These are phyloP conservation scores for Phytophthora pluvialis DNA, from an alignment of 352 stramenopile species.

Conservation along the genomic window DNA sequence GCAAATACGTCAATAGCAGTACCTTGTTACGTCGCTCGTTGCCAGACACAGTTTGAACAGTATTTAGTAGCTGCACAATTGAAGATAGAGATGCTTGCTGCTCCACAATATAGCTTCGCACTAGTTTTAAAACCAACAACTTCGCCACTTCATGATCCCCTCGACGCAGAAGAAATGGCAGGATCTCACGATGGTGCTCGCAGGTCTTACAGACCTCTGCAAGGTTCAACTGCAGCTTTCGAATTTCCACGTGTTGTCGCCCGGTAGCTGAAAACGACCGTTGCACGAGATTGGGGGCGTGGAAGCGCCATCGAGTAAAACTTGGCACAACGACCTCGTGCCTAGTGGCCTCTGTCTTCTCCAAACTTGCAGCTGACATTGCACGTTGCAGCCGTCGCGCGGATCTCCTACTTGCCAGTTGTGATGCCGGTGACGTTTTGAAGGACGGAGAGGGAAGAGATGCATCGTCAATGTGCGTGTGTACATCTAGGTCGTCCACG, in stretches of 20 bases:
- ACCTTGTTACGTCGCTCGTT: constrained; percentile 41
- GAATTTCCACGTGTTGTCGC: constrained; percentile 53
- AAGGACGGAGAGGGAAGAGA: constrained; percentile 20
- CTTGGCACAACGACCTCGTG: constrained; percentile 24
- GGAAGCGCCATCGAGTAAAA: constrained; percentile 67
- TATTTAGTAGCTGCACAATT: constrained; percentile 45
- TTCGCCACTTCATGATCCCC: constrained; percentile 56
- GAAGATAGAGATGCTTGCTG: constrained; percentile 44
- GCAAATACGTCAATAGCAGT: constrained; percentile 39
- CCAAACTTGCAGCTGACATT: constrained; percentile 37
- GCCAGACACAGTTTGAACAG: constrained; percentile 53
- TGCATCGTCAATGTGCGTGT: constrained; percentile 25
- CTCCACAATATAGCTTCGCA: constrained; percentile 61
- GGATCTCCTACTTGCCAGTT: constrained; percentile 27
- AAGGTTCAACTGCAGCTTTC: constrained; percentile 78
- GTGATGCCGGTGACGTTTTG: constrained; percentile 28
- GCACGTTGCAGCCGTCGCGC: constrained; percentile 33
- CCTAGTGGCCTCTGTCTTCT: constrained; percentile 46
- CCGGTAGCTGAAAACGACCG: constrained; percentile 45
- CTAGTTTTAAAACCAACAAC: constrained; percentile 54
- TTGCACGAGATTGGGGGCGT: constrained; percentile 67
- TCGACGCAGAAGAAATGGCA: constrained; percentile 72
- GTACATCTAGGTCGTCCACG: constrained; percentile 29
- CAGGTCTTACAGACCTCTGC: constrained; percentile 61
- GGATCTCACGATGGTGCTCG: constrained; percentile 63